A percentile compares a stretch with the other conserved stretches of the same genome.
These are phyloP conservation scores for Globisporangium perplexum DNA, from an alignment of 352 stramenopile genomes.

Conservation along the genomic window DNA sequence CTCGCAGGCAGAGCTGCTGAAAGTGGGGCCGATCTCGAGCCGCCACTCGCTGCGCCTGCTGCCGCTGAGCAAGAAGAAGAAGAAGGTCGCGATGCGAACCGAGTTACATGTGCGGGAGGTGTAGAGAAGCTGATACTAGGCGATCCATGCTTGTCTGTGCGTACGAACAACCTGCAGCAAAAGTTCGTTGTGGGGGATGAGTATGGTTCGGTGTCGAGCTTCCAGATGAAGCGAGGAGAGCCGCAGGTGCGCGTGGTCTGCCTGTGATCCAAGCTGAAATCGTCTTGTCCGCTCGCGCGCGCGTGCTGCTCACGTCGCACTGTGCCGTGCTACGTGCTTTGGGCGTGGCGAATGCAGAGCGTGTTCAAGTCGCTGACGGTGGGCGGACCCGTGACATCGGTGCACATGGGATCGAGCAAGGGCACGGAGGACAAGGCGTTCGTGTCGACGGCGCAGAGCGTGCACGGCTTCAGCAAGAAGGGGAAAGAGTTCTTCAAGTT, in stretches of 20 bases:
- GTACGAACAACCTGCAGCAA: constrained; percentile 39
- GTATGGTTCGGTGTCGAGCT: constrained; percentile 72
- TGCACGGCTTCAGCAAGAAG: constrained; percentile 80
- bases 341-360: constrained; percentile 12
- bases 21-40: constrained; percentile 71
- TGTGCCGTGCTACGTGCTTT: neutral
- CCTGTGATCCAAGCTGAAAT: neutral
- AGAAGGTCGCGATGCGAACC: constrained; percentile 39
- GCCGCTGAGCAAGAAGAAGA: constrained; percentile 84
- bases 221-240: constrained; percentile 84
- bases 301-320: neutral
- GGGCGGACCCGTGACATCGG: constrained; percentile 47
- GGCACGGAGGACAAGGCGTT: constrained; percentile 70
- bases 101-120: neutral
- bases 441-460: constrained; percentile 57
- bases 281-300: neutral
- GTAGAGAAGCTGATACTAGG: neutral
- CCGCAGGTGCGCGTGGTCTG: constrained; percentile 31
- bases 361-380: constrained; percentile 68
- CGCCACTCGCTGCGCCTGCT: constrained; percentile 72
- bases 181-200: constrained; percentile 84
- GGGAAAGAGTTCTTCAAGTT: constrained; percentile 87
- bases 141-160: neutral
- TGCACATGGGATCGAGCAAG: constrained; percentile 69
- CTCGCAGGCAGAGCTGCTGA: constrained; percentile 71